Evolutionary conservation across 805 yeast genomes (phyloP).

Genomic region (Torulaspora gathmanii): DNA sequence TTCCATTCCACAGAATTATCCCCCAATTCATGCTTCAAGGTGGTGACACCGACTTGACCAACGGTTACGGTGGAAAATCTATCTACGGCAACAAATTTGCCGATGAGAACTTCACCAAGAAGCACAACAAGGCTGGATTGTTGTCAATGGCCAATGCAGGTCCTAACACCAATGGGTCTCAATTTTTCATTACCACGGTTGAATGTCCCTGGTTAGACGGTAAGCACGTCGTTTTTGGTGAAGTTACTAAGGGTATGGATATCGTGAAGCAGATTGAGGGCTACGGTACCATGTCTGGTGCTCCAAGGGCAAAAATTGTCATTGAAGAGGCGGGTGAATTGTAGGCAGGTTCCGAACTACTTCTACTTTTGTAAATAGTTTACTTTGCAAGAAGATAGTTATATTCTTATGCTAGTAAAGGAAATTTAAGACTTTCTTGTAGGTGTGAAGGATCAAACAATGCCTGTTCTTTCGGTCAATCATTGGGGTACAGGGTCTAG

Average conservation of each 20-base stretch:
- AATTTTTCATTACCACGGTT: conserved; percentile 82
- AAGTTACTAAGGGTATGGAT: conserved; percentile 62
- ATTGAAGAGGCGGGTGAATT: conserved; percentile 60
- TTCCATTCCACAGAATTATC: conserved; percentile 89
- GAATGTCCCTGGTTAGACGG: conserved; percentile 77
- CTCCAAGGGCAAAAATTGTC: conserved; percentile 58
- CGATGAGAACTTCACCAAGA: conserved; percentile 60
- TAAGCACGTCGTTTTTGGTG: conserved; percentile 74
- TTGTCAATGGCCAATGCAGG: conserved; percentile 93
- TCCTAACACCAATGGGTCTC: conserved; percentile 89
- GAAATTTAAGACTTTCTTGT: too few relatives aligned
- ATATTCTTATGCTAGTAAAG: neutral
- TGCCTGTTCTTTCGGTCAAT: too few relatives aligned
- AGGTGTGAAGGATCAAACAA: neutral
- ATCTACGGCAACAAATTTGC: conserved; percentile 68
- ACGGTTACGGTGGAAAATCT: conserved; percentile 92
- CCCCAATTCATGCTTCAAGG: conserved; percentile 97
- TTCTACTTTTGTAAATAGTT: neutral
- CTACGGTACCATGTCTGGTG: conserved; percentile 63
- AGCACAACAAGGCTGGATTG: conserved; percentile 74
- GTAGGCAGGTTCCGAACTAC: neutral
- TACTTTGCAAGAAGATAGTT: neutral
- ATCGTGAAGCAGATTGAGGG: conserved; percentile 56
- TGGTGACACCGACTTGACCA: conserved; percentile 80
- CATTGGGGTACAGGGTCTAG: too few relatives aligned